Conservation (phyloP, 176 grass and related monocot species). For the Chrysopogon serrulatus region DNA sequence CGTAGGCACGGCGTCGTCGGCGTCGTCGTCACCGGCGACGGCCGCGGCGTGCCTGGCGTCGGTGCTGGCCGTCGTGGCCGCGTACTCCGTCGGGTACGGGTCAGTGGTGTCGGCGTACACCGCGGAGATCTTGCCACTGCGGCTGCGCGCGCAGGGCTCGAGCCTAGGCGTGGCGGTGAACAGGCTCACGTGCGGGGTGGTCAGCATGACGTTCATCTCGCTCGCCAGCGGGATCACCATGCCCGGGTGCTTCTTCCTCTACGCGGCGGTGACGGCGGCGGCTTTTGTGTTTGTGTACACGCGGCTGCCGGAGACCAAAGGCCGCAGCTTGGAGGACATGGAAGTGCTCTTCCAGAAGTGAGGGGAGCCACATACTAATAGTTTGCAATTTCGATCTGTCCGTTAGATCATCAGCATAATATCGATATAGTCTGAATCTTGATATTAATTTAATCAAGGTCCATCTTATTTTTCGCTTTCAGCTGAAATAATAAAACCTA, state of each 20-base stretch:
- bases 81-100: conserved; percentile 43
- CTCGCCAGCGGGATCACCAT: conserved; percentile 40
- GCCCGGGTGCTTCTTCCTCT: conserved; percentile 54
- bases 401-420: no score
- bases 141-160: conserved; percentile 43
- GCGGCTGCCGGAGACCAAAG: conserved; percentile 42
- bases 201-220: conserved; percentile 61
- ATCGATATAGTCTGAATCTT: no score
- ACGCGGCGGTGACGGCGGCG: no score
- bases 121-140: conserved; percentile 38
- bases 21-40: no score
- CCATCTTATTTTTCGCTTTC: no score
- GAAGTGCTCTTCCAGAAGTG: conserved; percentile 30
- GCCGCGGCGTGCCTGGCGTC: no score
- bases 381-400: no score
- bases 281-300: conserved; percentile 27
- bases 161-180: conserved; percentile 37
- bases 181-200: conserved; percentile 14
- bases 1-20: no score
- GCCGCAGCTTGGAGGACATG: conserved; percentile 49
- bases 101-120: conserved; percentile 20
- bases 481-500: no score
- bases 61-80: conserved; percentile 22
- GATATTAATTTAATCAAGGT: no score
- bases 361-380: no score